Conservation (phyloP, 164 flowering plant species). For the Aristolochia californica region DNA sequence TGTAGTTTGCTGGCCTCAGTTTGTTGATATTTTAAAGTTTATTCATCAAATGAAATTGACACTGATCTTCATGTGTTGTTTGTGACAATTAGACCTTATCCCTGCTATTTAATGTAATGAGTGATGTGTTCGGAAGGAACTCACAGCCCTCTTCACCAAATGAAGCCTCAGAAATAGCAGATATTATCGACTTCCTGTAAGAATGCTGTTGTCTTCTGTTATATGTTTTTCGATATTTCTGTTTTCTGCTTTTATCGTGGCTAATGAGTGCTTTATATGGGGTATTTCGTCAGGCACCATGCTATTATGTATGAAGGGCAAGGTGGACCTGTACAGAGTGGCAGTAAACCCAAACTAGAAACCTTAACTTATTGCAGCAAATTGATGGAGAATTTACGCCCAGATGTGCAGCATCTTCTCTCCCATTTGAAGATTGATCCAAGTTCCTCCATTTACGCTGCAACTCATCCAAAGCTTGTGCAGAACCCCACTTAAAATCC, state of each 20-base stretch:
- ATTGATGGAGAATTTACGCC: slow-evolving; percentile 58
- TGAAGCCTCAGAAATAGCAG: slow-evolving; percentile 79
- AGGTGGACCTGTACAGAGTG: slow-evolving; percentile 85
- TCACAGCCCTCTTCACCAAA: slow-evolving; percentile 50
- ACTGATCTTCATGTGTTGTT: too few relatives aligned
- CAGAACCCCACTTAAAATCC: slow-evolving; percentile 25
- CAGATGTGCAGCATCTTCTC: slow-evolving; percentile 85
- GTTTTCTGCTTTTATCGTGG: not conserved
- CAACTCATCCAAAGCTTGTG: slow-evolving; percentile 63
- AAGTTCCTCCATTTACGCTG: slow-evolving; percentile 77
- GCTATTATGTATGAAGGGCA: slow-evolving; percentile 90
- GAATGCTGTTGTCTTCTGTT: slow-evolving; percentile 11
- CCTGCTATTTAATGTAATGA: slow-evolving; percentile 54
- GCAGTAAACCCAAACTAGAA: slow-evolving; percentile 75
- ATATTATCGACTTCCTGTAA: slow-evolving; percentile 92
- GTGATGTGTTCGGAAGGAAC: slow-evolving; percentile 84
- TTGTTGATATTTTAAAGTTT: too few relatives aligned
- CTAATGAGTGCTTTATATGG: slow-evolving; percentile 3
- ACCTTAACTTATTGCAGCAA: slow-evolving; percentile 56
- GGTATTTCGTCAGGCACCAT: slow-evolving; percentile 54
- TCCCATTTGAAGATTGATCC: slow-evolving; percentile 74
- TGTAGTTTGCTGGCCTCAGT: too few relatives aligned
- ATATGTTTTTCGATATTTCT: not conserved
- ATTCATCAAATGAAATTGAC: too few relatives aligned
- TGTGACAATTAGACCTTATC: slow-evolving; percentile 45